Evolutionary conservation across 2,329 filamentous ascomycete genomes (phyloP).

Genomic region (Apiospora koreana): DNA sequence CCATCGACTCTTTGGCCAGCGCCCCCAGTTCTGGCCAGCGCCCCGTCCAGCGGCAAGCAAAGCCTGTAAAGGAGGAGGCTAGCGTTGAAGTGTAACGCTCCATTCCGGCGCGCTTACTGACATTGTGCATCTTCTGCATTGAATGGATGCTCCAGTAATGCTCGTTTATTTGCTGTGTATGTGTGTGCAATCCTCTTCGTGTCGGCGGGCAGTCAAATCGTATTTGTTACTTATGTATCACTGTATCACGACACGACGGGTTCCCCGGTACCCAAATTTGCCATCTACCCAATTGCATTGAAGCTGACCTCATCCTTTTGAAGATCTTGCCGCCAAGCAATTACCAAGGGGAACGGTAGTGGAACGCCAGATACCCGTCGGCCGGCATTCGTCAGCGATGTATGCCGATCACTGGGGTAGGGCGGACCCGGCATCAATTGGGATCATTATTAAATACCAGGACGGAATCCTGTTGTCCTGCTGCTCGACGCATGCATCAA

Average conservation of each 20-base stretch:
- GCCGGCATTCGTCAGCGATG: conserved; percentile 1
- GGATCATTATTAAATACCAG: not conserved
- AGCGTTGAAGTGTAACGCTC: not conserved
- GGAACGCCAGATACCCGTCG: not conserved
- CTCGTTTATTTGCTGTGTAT: too few species aligned
- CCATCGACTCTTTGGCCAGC: too few species aligned
- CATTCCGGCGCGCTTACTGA: not conserved
- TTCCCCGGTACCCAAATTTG: not conserved
- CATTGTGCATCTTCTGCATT: not conserved
- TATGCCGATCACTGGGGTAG: conserved; percentile 1
- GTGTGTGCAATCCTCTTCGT: not conserved
- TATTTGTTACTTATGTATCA: not conserved
- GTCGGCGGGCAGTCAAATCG: not conserved
- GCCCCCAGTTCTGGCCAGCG: too few species aligned
- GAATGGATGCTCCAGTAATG: not conserved
- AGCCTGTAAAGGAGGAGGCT: not conserved
- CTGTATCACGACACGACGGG: not conserved
- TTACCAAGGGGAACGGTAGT: not conserved
- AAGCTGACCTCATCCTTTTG: not conserved
- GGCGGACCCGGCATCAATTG: not conserved
- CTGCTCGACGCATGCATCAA: too few species aligned
- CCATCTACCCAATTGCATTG: not conserved
- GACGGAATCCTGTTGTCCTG: not conserved
- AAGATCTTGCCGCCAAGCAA: conserved; percentile 1
- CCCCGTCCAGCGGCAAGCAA: too few species aligned